phyloP scores from a whole-genome alignment of 176 grass and related monocot species.

The Musa itinerans region DNA sequence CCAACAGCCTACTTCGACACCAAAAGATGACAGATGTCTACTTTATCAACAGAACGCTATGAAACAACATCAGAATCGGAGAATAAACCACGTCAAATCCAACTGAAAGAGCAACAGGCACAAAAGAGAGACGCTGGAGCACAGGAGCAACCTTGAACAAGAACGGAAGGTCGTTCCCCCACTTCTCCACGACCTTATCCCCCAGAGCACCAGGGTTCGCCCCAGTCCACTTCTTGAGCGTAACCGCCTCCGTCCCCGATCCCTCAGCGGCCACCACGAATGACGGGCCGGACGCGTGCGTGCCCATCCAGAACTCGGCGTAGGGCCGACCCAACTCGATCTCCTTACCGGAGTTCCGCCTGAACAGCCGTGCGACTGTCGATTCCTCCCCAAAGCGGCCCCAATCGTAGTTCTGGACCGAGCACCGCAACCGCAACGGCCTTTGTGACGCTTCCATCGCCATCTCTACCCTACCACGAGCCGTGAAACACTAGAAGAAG shows the following conservation, averaged over 20 bases:
- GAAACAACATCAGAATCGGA: not conserved
- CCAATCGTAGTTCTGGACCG: constrained; percentile 90
- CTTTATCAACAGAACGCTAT: not conserved
- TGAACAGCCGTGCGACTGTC: constrained; percentile 51
- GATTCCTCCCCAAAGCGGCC: constrained; percentile 36
- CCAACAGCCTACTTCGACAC: not conserved
- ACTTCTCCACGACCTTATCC: constrained; percentile 41
- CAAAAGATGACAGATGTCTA: not conserved
- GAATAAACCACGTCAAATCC: not conserved
- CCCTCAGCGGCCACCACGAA: constrained; percentile 15
- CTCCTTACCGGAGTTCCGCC: constrained; percentile 15
- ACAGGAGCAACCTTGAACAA: constrained; percentile 65
- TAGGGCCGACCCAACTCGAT: constrained; percentile 37
- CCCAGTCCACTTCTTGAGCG: constrained; percentile 50
- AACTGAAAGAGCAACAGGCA: not conserved
- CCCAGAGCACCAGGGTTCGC: constrained; percentile 44
- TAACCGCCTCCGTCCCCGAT: not conserved
- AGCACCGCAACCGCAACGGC: constrained; percentile 43
- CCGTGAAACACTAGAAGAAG: not conserved
- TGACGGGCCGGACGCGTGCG: constrained; percentile 61
- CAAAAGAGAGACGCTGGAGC: not conserved
- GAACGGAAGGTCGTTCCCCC: constrained; percentile 79
- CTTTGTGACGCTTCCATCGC: not conserved
- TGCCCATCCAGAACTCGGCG: constrained; percentile 98
- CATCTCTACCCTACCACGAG: not conserved